Conservation (phyloP, 805 yeast genomes). For the Zygosaccharomyces bisporus region DNA sequence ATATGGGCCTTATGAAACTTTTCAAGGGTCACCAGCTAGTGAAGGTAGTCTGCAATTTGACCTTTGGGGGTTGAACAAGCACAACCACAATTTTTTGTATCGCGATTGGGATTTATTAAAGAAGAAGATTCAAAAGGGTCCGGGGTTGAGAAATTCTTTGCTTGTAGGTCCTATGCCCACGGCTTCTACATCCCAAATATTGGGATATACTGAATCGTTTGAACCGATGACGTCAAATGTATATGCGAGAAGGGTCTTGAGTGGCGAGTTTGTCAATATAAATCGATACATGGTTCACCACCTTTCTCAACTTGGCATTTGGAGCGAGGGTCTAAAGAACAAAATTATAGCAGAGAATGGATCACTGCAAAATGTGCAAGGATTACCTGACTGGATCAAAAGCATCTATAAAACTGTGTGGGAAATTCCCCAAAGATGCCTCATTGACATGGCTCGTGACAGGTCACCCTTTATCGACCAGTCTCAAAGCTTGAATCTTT, state of each 20-base stretch:
- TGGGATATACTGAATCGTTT: conserved; percentile 92
- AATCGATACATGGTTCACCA: conserved; percentile 83
- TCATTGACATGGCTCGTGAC: conserved; percentile 82
- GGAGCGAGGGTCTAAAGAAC: conserved; percentile 79
- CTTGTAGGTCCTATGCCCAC: conserved; percentile 97
- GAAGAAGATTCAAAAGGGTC: conserved; percentile 45
- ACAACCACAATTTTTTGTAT: conserved; percentile 49
- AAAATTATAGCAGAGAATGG: conserved; percentile 75
- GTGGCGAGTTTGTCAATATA: conserved; percentile 93
- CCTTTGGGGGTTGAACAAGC: conserved; percentile 57
- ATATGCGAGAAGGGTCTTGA: conserved; percentile 82
- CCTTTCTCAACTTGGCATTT: conserved; percentile 72
- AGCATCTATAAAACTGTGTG: conserved; percentile 89
- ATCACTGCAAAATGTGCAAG: conserved; percentile 72
- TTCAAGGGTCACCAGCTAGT: conserved; percentile 84
- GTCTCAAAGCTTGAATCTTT: conserved; percentile 89
- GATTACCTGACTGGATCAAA: conserved; percentile 72
- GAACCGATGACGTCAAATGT: conserved; percentile 95
- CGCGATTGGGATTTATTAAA: conserved; percentile 75
- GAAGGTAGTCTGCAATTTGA: conserved; percentile 81
- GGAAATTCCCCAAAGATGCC: conserved; percentile 85
- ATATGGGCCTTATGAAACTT: conserved; percentile 67
- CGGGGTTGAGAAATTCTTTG: conserved; percentile 82
- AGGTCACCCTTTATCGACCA: conserved; percentile 82
- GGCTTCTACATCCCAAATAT: conserved; percentile 93